Percentiles rank a stretch among this genome's conserved stretches.
phyloP scores from a whole-genome alignment of 108 stramenopile species.

The Nitzschia sp. region DNA sequence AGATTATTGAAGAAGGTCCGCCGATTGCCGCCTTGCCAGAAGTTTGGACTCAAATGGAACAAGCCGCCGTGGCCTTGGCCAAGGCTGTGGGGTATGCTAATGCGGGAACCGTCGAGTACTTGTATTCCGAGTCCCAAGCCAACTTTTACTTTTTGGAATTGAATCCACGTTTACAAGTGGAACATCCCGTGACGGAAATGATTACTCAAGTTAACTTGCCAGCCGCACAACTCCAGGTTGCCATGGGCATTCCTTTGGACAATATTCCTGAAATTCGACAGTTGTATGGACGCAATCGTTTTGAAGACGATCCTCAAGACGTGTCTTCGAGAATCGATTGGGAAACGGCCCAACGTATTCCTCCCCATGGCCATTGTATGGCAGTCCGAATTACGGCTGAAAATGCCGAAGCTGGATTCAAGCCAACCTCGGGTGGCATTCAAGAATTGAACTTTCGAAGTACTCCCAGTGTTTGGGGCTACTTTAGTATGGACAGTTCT shows the following conservation, averaged over 20 bases:
- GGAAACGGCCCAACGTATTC: conserved; percentile 51
- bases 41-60: conserved; percentile 97
- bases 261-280: conserved; percentile 96
- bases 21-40: conserved; percentile 91
- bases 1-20: conserved; percentile 99
- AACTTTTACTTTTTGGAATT: conserved; percentile 99
- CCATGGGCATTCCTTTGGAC: conserved; percentile 98
- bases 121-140: conserved; percentile 89
- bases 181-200: conserved; percentile 99
- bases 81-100: conserved; percentile 98
- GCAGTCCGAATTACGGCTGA: conserved; percentile 99
- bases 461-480: conserved; percentile 99
- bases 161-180: conserved; percentile 98
- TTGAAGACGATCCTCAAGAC: conserved; percentile 74
- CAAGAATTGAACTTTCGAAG: conserved; percentile 98
- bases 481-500: conserved; percentile 97
- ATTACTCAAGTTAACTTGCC: conserved; percentile 97
- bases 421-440: conserved; percentile 95
- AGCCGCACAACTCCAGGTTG: conserved; percentile 96
- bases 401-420: conserved; percentile 99
- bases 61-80: conserved; percentile 94
- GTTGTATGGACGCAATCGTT: conserved; percentile 88
- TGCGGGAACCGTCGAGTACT: conserved; percentile 99
- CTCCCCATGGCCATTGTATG: conserved; percentile 91
- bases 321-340: conserved; percentile 76